Evolutionary conservation across 352 stramenopile genomes (phyloP).

Genomic region (Phytophthora pistaciae): DNA sequence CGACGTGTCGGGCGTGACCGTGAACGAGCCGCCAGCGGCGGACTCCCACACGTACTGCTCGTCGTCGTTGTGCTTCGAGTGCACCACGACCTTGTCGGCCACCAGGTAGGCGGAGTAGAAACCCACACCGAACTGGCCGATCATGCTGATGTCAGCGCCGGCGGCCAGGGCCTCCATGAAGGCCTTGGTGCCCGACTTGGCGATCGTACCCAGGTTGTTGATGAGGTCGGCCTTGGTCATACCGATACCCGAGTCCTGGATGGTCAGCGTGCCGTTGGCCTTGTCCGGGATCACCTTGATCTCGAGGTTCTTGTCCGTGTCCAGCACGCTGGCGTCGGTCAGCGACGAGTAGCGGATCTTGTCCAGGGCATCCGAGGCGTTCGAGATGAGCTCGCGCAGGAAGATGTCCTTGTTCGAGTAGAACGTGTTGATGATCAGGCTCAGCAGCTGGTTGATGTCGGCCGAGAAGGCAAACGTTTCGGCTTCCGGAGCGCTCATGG

Average conservation of each 20-base stretch:
- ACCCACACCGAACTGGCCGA: conserved; percentile 99
- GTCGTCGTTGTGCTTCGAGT: conserved; percentile 99
- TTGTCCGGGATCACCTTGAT: conserved; percentile 99
- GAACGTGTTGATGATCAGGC: conserved; percentile 98
- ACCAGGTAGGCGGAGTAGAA: conserved; percentile 99
- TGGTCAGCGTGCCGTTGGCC: conserved; percentile 99
- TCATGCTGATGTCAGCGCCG: conserved; percentile 99
- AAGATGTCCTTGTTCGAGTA: conserved; percentile 99
- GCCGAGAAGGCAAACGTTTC: conserved; percentile 99
- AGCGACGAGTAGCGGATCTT: conserved; percentile 98
- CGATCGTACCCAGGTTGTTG: conserved; percentile 99
- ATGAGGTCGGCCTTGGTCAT: conserved; percentile 99
- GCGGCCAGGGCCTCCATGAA: conserved; percentile 99
- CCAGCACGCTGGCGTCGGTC: conserved; percentile 96
- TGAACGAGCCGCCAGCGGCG: conserved; percentile 98
- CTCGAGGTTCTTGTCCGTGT: conserved; percentile 97
- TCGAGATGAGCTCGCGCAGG: conserved; percentile 97
- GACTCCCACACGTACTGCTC: conserved; percentile 98
- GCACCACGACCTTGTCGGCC: conserved; percentile 98
- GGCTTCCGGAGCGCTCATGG: conserved; percentile 84
- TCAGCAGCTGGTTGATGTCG: conserved; percentile 99
- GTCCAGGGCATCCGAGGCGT: conserved; percentile 97
- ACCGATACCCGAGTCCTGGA: conserved; percentile 99
- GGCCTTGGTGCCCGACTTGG: conserved; percentile 99
- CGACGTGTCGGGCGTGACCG: conserved; percentile 91